Evolutionary conservation across 148 eudicot species (phyloP), one percentile per base, ranked within the genome.

Genomic region (Amaranthus palmeri): DNA sequence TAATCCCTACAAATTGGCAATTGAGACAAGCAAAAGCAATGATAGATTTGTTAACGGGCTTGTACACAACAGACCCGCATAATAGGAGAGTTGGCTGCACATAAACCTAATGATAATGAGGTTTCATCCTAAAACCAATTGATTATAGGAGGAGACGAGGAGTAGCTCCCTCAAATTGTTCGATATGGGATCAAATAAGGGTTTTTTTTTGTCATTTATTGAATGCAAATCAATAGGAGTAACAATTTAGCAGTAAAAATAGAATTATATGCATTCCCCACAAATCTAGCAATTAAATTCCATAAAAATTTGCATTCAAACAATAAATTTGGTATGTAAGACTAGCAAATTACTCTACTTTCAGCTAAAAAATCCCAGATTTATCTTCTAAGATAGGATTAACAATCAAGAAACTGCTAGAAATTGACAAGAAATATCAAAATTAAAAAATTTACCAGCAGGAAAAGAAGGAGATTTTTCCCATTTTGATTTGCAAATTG

Each of bases 401-500:
- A 18, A 68, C 10, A 25, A 25, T 25, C 36, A 10, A 72, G 1
- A 66, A 13, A 17, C 0, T 3, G 42, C 10, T 8, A 72, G 1
- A 66, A 13, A 17, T 2, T 3, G 36, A 45, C 10, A 11, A 69
- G 36, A 25, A 25, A 25, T 25, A 25, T 25, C 36, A 25, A 25
- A 25, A 58, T 56, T 61, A 14, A 6, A 50, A 17, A 12, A 40
- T 0, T 72, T 86, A 93, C 98, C 98, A 43, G 98, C 90, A 13
- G 97, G 96, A 79, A 83, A 79, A 8, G 93, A 78, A 44, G 90
- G 77, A 18, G 90, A 79, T 80, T 89, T 89, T 49, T 88, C 98
- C 98, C 98, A 93, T 47, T 81, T 79, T 1, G 97, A 89, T 81
- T 88, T 93, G 78, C 98, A 93, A 70, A 91, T 80, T 14, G 96